phyloP scores from a whole-genome alignment of 2,329 filamentous ascomycete genomes.

The Neofusicoccum parvum region DNA sequence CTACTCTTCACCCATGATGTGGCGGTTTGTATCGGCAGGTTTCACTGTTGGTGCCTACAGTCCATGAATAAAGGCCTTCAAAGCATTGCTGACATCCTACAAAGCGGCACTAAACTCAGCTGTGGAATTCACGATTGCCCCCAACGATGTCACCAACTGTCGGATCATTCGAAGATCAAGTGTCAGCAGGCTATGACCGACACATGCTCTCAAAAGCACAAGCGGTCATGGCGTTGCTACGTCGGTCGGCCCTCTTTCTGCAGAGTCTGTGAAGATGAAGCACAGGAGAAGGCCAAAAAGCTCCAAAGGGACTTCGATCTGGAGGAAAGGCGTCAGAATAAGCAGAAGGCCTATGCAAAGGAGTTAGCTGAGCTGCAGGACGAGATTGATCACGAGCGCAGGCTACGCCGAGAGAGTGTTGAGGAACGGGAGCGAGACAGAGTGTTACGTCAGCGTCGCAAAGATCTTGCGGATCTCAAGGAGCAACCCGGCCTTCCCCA shows the following conservation, averaged over 20 bases:
- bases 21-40: too few species aligned
- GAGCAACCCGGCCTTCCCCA: slow-evolving; percentile 6
- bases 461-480: slow-evolving; percentile 50
- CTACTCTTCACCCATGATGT: too few species aligned
- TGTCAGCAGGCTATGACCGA: slow-evolving; percentile 49
- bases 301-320: slow-evolving; percentile 53
- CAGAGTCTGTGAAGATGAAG: slow-evolving; percentile 55
- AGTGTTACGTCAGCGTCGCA: slow-evolving; percentile 49
- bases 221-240: slow-evolving; percentile 51
- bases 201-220: slow-evolving; percentile 58
- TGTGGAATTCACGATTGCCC: slow-evolving; percentile 64
- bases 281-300: slow-evolving; percentile 47
- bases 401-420: slow-evolving; percentile 44
- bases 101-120: slow-evolving; percentile 53
- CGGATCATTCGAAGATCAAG: slow-evolving; percentile 59
- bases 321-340: slow-evolving; percentile 50
- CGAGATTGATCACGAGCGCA: slow-evolving; percentile 55
- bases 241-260: slow-evolving; percentile 46
- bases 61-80: too few species aligned
- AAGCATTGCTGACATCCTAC: slow-evolving; percentile 20
- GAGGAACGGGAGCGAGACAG: slow-evolving; percentile 51
- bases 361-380: slow-evolving; percentile 56
- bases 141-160: slow-evolving; percentile 62
- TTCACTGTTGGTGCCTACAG: too few species aligned
- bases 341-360: slow-evolving; percentile 48